Percentiles rank a stretch among this genome's conserved stretches.
Evolutionary conservation across 2,329 filamentous ascomycete species (phyloP).

Genomic region (Fusarium nisikadoi): DNA sequence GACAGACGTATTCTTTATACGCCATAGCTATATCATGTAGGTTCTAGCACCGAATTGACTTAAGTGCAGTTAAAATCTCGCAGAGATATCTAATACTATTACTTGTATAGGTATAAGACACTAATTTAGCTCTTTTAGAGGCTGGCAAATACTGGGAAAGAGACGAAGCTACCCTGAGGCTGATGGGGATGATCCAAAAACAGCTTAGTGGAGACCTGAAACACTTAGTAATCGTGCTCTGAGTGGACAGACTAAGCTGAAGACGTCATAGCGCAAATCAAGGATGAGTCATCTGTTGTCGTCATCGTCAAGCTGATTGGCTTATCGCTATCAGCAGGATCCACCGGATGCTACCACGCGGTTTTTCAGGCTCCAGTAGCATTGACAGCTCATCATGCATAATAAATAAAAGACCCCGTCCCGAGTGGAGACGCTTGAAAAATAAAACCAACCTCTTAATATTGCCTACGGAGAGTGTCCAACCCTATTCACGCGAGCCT

Average conservation of each 20-base stretch:
- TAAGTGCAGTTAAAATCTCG: rapidly evolving
- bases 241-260: background rate
- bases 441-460: slow-evolving; percentile 4
- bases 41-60: rapidly evolving
- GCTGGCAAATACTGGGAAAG: background rate
- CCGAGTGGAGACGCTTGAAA: background rate
- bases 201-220: background rate
- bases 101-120: rapidly evolving
- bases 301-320: background rate
- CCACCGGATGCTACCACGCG: background rate
- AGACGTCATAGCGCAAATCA: background rate
- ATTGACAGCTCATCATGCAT: slow-evolving; percentile 1
- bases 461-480: background rate
- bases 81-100: rapidly evolving
- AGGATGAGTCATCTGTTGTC: background rate
- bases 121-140: rapidly evolving
- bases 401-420: background rate
- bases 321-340: background rate
- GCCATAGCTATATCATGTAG: rapidly evolving
- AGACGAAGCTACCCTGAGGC: background rate
- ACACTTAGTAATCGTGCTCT: background rate
- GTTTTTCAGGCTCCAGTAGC: slow-evolving; percentile 3
- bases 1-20: rapidly evolving
- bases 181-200: background rate
- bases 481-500: background rate